phyloP scores from a whole-genome alignment of 2,329 filamentous ascomycete genomes.

The Daldinia sp. region DNA sequence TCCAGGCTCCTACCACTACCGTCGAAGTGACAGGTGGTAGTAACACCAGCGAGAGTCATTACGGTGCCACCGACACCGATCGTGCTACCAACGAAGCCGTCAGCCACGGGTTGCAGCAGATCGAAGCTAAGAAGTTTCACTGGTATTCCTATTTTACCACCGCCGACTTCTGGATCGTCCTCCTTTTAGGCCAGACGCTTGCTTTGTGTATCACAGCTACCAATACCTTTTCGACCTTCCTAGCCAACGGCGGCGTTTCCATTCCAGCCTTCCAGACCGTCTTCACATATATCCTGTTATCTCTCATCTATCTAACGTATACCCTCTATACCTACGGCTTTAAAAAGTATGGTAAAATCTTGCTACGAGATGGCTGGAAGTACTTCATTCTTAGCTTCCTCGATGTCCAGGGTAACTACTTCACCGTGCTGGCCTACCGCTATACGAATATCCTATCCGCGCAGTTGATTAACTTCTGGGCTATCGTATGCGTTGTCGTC shows the following conservation, averaged over 20 bases:
- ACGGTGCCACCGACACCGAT: constrained; percentile 34
- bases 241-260: constrained; percentile 74
- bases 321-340: constrained; percentile 84
- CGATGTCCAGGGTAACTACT: constrained; percentile 98
- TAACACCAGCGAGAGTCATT: constrained; percentile 33
- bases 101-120: constrained; percentile 63
- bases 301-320: constrained; percentile 82
- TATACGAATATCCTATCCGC: constrained; percentile 93
- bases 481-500: constrained; percentile 90
- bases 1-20: constrained; percentile 44
- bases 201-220: constrained; percentile 92
- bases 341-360: constrained; percentile 73
- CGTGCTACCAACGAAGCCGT: constrained; percentile 56
- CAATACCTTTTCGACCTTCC: constrained; percentile 87
- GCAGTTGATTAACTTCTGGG: constrained; percentile 98
- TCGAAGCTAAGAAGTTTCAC: constrained; percentile 65
- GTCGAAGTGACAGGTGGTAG: constrained; percentile 47
- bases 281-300: constrained; percentile 92
- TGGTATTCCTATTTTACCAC: constrained; percentile 85
- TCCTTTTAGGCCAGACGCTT: constrained; percentile 84
- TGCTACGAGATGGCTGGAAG: constrained; percentile 85
- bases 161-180: constrained; percentile 86
- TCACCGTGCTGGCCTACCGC: constrained; percentile 92
- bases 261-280: constrained; percentile 97
- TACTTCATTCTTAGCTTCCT: constrained; percentile 93